Conservation (phyloP, 495 filamentous ascomycete genomes). For the Lepidopterella palustris region DNA sequence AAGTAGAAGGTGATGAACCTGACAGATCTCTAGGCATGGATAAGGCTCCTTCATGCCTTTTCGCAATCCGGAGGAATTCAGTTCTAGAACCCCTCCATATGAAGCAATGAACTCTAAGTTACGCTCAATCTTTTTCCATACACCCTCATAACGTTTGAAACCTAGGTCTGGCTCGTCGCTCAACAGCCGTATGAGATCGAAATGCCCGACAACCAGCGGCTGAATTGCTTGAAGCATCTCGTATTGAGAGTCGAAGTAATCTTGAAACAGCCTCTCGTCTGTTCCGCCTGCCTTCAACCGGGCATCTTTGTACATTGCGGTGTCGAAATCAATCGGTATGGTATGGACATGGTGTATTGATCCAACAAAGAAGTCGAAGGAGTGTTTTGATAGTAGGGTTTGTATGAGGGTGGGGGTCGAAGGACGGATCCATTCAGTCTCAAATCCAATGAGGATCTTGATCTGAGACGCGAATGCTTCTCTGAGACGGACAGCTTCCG, state of each 20-base stretch:
- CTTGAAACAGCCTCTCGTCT: conserved; percentile 66
- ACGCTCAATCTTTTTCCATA: conserved; percentile 66
- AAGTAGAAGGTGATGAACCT: conserved; percentile 46
- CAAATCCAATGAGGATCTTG: conserved; percentile 80
- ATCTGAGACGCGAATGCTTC: conserved; percentile 63
- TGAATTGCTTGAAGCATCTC: conserved; percentile 67
- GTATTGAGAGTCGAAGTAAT: conserved; percentile 81
- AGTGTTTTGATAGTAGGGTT: conserved; percentile 50
- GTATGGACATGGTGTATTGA: conserved; percentile 82
- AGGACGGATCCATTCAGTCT: conserved; percentile 82
- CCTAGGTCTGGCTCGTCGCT: conserved; percentile 58
- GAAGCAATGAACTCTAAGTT: conserved; percentile 64
- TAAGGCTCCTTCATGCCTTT: conserved; percentile 91
- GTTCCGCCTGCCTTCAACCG: conserved; percentile 50
- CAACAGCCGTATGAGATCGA: conserved; percentile 81
- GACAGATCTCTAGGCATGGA: conserved; percentile 69
- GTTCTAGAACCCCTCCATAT: conserved; percentile 78
- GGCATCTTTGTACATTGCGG: conserved; percentile 57
- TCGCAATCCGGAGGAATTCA: conserved; percentile 77
- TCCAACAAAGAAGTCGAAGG: conserved; percentile 82
- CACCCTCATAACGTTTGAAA: conserved; percentile 46
- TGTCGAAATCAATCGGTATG: conserved; percentile 85
- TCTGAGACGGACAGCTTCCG: conserved; percentile 66
- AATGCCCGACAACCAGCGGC: conserved; percentile 84
- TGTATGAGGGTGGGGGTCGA: conserved; percentile 53